Evolutionary conservation across 2,329 filamentous ascomycete genomes (phyloP).

Genomic region (Aureobasidium pullulans): DNA sequence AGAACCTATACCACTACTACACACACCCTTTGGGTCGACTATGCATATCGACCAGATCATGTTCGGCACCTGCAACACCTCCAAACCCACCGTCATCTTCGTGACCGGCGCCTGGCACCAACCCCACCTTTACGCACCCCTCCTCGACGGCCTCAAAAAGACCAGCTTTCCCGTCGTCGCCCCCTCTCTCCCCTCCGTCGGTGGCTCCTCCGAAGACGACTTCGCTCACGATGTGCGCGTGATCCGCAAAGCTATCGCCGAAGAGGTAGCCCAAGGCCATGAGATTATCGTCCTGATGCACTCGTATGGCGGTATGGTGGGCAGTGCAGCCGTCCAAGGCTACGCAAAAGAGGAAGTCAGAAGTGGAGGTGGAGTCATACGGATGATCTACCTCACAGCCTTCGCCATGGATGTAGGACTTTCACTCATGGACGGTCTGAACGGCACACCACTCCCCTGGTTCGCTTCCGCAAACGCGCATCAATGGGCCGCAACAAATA

Average conservation of each 20-base stretch:
- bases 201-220: conserved; percentile 12
- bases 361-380: conserved; percentile 20
- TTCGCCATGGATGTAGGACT: conserved; percentile 21
- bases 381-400: conserved; percentile 21
- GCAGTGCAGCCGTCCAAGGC: conserved; percentile 22
- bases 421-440: conserved; percentile 17
- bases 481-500: conserved; percentile 9
- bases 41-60: conserved; percentile 9
- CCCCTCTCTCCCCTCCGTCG: conserved; percentile 18
- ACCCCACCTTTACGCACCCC: conserved; percentile 17
- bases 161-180: conserved; percentile 20
- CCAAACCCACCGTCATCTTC: conserved; percentile 23
- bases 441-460: conserved; percentile 14
- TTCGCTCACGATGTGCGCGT: conserved; percentile 20
- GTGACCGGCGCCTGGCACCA: conserved; percentile 25
- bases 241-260: conserved; percentile 18
- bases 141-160: conserved; percentile 18
- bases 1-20: no score
- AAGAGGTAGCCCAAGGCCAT: conserved; percentile 18
- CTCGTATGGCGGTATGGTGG: conserved; percentile 25
- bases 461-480: neutral
- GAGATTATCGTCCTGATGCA: conserved; percentile 26
- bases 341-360: conserved; percentile 17
- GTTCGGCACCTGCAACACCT: neutral
- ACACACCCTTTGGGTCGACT: no score